A percentile compares a stretch with the other conserved stretches of the same genome.
phyloP scores from a whole-genome alignment of 1,139 yeast genomes.

The Geotrichum restrictum region DNA sequence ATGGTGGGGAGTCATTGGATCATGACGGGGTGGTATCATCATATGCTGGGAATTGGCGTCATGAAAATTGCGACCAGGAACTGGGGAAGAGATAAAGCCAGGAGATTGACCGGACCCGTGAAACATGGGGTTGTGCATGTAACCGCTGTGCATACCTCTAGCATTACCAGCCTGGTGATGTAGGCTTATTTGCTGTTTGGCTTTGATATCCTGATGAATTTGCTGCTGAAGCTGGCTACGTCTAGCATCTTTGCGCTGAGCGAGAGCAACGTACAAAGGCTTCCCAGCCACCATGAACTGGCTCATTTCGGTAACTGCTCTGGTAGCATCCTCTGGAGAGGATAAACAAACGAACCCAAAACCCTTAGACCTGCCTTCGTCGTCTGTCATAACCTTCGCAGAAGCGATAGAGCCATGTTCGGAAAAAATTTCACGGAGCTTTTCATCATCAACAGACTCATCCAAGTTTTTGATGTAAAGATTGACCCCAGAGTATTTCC shows the following conservation, averaged over 20 bases:
- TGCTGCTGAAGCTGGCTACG: slow-evolving; percentile 96
- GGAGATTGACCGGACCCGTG: slow-evolving; percentile 79
- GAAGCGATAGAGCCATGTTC: slow-evolving; percentile 94
- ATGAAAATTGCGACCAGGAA: slow-evolving; percentile 69
- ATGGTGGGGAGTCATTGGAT: slow-evolving; percentile 60
- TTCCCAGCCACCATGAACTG: slow-evolving; percentile 93
- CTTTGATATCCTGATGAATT: no score
- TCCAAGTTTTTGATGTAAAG: slow-evolving; percentile 95
- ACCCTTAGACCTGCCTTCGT: slow-evolving; percentile 92
- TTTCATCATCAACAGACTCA: slow-evolving; percentile 86
- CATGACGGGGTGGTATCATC: slow-evolving; percentile 67
- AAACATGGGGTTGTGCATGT: slow-evolving; percentile 85
- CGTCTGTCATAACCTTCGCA: slow-evolving; percentile 95
- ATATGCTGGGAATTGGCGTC: slow-evolving; percentile 86
- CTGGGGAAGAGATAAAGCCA: slow-evolving; percentile 58
- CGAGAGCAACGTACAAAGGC: slow-evolving; percentile 97
- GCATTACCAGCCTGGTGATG: slow-evolving; percentile 74
- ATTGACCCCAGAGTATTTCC: slow-evolving; percentile 96
- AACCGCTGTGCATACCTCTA: slow-evolving; percentile 89
- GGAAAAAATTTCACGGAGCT: slow-evolving; percentile 85
- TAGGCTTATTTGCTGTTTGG: slow-evolving; percentile 97
- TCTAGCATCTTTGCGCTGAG: slow-evolving; percentile 98
- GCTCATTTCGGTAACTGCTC: slow-evolving; percentile 98
- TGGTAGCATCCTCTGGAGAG: slow-evolving; percentile 97
- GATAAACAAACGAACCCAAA: slow-evolving; percentile 98